phyloP scores from a whole-genome alignment of 768 basidiomycete genomes.

The Cantharellus anzutake region DNA sequence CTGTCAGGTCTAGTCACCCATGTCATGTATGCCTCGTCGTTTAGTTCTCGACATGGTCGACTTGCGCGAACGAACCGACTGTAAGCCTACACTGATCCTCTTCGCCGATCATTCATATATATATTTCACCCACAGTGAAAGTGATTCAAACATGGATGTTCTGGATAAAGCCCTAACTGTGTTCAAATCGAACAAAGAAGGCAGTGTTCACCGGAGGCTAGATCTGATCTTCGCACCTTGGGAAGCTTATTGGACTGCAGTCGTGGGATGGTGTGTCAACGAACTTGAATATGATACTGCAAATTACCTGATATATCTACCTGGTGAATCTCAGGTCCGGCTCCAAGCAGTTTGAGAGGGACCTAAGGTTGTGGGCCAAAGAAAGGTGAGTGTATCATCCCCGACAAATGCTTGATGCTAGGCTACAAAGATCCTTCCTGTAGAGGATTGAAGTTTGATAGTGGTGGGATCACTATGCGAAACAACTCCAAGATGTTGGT shows the following conservation, averaged over 20 bases:
- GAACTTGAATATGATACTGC: not conserved
- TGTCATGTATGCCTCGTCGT: constrained; percentile 50
- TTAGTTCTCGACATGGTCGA: not conserved
- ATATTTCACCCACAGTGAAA: no score
- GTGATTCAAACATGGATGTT: constrained; percentile 29
- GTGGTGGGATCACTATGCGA: constrained; percentile 38
- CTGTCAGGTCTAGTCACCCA: constrained; percentile 51
- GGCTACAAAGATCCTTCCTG: constrained; percentile 1
- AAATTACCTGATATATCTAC: not conserved
- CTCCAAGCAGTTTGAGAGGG: constrained; percentile 77
- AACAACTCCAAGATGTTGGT: constrained; percentile 40
- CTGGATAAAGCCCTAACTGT: constrained; percentile 76
- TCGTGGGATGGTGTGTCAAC: constrained; percentile 57
- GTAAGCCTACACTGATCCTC: no score
- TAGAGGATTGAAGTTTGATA: constrained; percentile 73
- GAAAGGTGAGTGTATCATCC: constrained; percentile 23
- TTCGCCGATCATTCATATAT: no score
- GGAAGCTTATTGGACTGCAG: constrained; percentile 69
- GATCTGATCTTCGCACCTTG: constrained; percentile 71
- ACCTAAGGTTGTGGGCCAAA: constrained; percentile 51
- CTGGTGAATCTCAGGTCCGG: constrained; percentile 39
- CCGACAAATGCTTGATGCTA: not conserved
- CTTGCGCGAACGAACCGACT: not conserved
- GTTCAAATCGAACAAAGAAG: constrained; percentile 22
- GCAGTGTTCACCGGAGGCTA: constrained; percentile 40